Evolutionary conservation across 352 stramenopile genomes (phyloP), one percentile per base, ranked within the genome.

Genomic region (Phytophthora tubulina): DNA sequence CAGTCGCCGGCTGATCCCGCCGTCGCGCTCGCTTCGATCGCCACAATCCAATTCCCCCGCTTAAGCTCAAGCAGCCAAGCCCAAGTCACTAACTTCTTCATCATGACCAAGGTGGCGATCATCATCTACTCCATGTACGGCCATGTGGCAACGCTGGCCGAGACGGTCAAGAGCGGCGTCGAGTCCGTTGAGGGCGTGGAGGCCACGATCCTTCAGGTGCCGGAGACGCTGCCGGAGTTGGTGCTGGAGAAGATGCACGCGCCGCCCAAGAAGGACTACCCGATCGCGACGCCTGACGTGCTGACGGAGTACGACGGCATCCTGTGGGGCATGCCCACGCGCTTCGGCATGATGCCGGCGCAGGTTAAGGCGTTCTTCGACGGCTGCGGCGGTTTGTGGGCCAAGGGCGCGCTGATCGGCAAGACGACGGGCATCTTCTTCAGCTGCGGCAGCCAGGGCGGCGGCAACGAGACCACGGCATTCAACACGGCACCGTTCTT

Each of bases 291-390:
- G 8, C 61, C 84, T 4, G 79, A 85, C 15, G 63, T 84, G 36
- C 67, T 97, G 46, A 70, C 69, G 35, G 78, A 91, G 17, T 74
- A 70, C 27, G 64, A 72, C 54, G 64, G 64, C 15, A 72, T 72
- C 31, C 36, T 97, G 32, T 98, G 97, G 63, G 92, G 92, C 48
- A 74, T 97, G 63, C 82, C 85, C 17, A 96, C 90, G 38, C 85
- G 92, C 31, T 97, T 93, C 66, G 91, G 91, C 70, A 86, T 86
- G 60, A 53, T 84, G 31, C 67, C 77, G 6, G 77, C 90, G 13
- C 90, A 97, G 80, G 79, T 95, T 36, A 94, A 95, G 80, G 70
- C 79, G 32, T 85, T 95, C 62, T 88, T 93, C 45, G 90, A 97
- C 75, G 66, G 72, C 8, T 91, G 76, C 30, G 88, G 89, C 17